phyloP scores from a whole-genome alignment of 1,284 basidiomycete genomes.

The Ceratorhiza oryzae-sativae region DNA sequence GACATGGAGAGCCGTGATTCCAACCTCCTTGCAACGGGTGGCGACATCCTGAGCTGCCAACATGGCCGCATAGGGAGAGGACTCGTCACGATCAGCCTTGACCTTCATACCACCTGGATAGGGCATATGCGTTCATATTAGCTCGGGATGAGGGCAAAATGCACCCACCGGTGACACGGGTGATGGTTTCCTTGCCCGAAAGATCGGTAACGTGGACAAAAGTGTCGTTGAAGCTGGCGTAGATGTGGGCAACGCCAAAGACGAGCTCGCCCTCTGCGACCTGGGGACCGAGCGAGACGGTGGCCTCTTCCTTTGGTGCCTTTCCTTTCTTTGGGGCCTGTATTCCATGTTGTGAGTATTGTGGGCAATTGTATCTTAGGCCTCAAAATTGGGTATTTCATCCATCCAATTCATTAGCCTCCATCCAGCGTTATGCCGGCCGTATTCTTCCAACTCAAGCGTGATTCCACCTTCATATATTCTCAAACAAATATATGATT shows the following conservation, averaged over 20 bases:
- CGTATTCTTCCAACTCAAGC: too few species aligned
- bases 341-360: background rate
- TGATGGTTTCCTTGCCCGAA: slow-evolving; percentile 98
- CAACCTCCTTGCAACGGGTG: slow-evolving; percentile 95
- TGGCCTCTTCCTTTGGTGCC: slow-evolving; percentile 77
- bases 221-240: slow-evolving; percentile 98
- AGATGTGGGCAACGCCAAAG: slow-evolving; percentile 97
- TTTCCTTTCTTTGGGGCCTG: slow-evolving; percentile 82
- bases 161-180: slow-evolving; percentile 89
- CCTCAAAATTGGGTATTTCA: background rate
- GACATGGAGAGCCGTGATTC: slow-evolving; percentile 96
- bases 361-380: background rate
- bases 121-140: slow-evolving; percentile 30
- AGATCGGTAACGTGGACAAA: slow-evolving; percentile 99
- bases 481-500: too few species aligned
- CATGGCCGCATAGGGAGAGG: slow-evolving; percentile 99
- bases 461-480: too few species aligned
- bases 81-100: slow-evolving; percentile 99
- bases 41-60: slow-evolving; percentile 98
- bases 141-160: background rate
- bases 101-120: slow-evolving; percentile 95
- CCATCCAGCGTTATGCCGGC: background rate
- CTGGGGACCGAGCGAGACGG: slow-evolving; percentile 91
- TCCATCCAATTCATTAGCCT: background rate
- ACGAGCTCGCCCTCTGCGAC: slow-evolving; percentile 95